A percentile compares a stretch with the other conserved stretches of the same genome.
Evolutionary conservation across 2,329 filamentous ascomycete species (phyloP).

Genomic region (Cladosporium sp.): DNA sequence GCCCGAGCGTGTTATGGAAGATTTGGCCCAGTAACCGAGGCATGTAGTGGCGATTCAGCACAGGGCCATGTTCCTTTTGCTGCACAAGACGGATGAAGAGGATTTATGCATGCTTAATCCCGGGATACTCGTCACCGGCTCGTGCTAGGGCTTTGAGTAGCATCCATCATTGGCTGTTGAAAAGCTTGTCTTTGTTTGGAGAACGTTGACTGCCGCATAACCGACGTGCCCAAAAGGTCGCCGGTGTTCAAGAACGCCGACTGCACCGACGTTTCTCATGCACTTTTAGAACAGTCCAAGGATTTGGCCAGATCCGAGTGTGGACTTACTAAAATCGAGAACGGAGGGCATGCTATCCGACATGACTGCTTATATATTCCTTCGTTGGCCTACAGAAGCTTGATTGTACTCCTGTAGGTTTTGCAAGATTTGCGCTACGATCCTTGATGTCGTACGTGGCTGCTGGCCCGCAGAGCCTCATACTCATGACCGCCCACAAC

Average conservation of each 20-base stretch:
- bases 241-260: conserved; percentile 2
- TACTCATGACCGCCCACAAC: too few species aligned
- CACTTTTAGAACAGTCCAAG: neutral
- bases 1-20: too few species aligned
- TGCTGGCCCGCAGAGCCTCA: too few species aligned
- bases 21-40: neutral
- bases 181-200: conserved; percentile 5
- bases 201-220: neutral
- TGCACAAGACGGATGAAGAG: conserved; percentile 5
- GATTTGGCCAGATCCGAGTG: too few species aligned
- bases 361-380: too few species aligned
- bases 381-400: too few species aligned
- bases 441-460: too few species aligned
- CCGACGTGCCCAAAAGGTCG: neutral
- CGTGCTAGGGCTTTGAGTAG: neutral
- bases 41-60: conserved; percentile 6
- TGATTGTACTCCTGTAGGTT: too few species aligned
- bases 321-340: too few species aligned
- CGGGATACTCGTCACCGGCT: neutral
- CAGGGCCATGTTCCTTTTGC: neutral
- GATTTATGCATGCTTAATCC: conserved; percentile 5
- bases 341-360: too few species aligned
- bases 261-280: neutral
- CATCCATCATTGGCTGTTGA: neutral
- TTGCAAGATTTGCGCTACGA: too few species aligned